phyloP scores from a whole-genome alignment of 1,139 yeast genomes.

The Magnusiomyces sp. region DNA sequence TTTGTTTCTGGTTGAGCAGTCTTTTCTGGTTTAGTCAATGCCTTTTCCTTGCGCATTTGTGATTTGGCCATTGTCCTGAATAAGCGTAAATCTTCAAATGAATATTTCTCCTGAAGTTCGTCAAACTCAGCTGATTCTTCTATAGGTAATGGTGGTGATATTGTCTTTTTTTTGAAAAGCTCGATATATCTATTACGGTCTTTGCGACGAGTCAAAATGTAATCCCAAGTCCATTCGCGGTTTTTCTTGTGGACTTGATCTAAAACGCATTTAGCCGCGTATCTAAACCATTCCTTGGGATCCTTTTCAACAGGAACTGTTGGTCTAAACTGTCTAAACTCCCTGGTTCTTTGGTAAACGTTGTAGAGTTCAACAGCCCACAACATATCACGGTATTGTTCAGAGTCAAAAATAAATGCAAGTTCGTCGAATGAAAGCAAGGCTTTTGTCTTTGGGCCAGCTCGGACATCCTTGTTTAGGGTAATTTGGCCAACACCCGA shows the following conservation, averaged over 20 bases:
- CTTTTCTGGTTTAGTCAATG: constrained; percentile 16
- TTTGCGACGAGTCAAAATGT: constrained; percentile 61
- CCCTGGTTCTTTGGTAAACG: constrained; percentile 67
- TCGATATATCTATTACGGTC: constrained; percentile 61
- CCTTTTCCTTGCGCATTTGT: constrained; percentile 52
- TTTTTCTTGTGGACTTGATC: constrained; percentile 75
- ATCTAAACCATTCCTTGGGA: constrained; percentile 75
- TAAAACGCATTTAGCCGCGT: constrained; percentile 64
- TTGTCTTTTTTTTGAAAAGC: constrained; percentile 49
- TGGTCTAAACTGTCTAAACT: constrained; percentile 68
- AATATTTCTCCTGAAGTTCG: constrained; percentile 49
- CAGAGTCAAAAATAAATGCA: constrained; percentile 72
- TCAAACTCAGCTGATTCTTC: constrained; percentile 39
- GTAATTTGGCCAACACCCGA: constrained; percentile 81
- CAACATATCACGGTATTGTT: constrained; percentile 74
- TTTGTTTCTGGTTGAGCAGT: constrained; percentile 2
- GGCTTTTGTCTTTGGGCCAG: constrained; percentile 61
- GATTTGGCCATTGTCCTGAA: constrained; percentile 73
- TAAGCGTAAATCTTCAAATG: constrained; percentile 74
- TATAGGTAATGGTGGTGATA: constrained; percentile 24
- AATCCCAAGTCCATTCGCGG: constrained; percentile 84
- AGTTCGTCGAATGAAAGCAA: constrained; percentile 81
- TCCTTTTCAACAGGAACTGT: constrained; percentile 48
- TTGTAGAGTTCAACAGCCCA: constrained; percentile 78
- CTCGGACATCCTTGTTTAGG: constrained; percentile 63